phyloP scores from a whole-genome alignment of 345 rosid species.

The Geranium rotundifolium region DNA sequence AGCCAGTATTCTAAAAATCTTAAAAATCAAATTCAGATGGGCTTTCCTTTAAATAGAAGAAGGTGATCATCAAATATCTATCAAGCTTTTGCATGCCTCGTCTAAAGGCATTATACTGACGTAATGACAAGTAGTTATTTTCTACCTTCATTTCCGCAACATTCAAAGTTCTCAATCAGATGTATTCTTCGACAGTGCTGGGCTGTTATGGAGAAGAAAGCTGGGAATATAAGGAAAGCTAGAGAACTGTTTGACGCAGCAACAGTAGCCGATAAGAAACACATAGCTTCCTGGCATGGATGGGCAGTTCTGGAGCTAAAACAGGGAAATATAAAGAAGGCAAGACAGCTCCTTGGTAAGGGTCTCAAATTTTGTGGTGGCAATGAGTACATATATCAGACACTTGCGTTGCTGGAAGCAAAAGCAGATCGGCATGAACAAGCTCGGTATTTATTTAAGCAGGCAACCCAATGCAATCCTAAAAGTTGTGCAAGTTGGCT shows the following conservation, averaged over 20 bases:
- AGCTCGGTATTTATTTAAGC: conserved; percentile 68
- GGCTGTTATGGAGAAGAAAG: conserved; percentile 80
- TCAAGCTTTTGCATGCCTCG: not conserved
- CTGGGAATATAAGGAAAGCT: conserved; percentile 77
- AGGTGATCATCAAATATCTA: not conserved
- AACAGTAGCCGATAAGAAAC: conserved; percentile 85
- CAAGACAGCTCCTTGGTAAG: conserved; percentile 79
- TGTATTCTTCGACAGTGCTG: conserved; percentile 61
- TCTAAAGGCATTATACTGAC: not conserved
- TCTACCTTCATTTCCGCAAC: not conserved
- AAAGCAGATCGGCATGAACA: conserved; percentile 66
- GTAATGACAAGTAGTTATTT: not conserved
- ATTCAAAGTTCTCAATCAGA: conserved; percentile 5
- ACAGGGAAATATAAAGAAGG: conserved; percentile 84
- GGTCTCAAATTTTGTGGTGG: conserved; percentile 83
- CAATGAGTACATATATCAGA: conserved; percentile 86
- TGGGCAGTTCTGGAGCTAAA: conserved; percentile 95
- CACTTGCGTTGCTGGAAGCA: conserved; percentile 76
- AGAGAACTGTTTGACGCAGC: conserved; percentile 95
- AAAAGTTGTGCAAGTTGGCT: conserved; percentile 99
- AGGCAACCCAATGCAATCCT: conserved; percentile 81
- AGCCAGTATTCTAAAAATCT: not conserved
- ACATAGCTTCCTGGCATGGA: conserved; percentile 95
- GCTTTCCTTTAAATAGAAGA: not conserved
- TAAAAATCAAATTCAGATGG: not conserved